Evolutionary conservation across 2,329 filamentous ascomycete genomes (phyloP).

Genomic region (Cercospora sp.): DNA sequence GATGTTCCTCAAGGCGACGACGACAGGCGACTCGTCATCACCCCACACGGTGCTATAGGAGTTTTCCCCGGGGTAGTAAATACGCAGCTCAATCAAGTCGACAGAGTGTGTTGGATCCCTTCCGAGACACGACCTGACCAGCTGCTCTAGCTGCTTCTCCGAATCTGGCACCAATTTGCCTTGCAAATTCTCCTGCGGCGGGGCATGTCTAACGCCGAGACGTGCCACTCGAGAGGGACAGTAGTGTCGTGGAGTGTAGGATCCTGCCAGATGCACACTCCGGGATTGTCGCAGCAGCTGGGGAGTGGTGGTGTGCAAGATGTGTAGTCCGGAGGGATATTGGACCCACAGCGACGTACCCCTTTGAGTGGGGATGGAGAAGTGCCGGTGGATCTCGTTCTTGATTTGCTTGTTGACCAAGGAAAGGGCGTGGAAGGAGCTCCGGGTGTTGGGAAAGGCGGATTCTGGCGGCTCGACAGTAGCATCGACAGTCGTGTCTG

Average conservation of each 20-base stretch:
- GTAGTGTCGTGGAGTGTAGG: slow-evolving; percentile 35
- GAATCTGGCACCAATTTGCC: slow-evolving; percentile 28
- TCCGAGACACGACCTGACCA: slow-evolving; percentile 40
- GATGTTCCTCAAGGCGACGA: slow-evolving; percentile 42
- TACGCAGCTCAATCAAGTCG: slow-evolving; percentile 41
- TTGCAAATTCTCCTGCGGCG: slow-evolving; percentile 20
- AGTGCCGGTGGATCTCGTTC: slow-evolving; percentile 42
- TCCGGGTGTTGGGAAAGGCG: slow-evolving; percentile 17
- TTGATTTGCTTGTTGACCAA: slow-evolving; percentile 39
- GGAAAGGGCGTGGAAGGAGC: slow-evolving; percentile 24
- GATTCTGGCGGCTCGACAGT: slow-evolving; percentile 16
- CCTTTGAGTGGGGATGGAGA: slow-evolving; percentile 31
- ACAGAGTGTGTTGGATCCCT: slow-evolving; percentile 27
- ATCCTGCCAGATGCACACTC: slow-evolving; percentile 45
- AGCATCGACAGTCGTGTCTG: slow-evolving; percentile 32
- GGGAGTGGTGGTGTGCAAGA: slow-evolving; percentile 43
- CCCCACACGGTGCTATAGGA: slow-evolving; percentile 44
- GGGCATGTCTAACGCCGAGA: slow-evolving; percentile 10
- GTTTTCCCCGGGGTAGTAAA: slow-evolving; percentile 44
- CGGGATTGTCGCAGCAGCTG: slow-evolving; percentile 44
- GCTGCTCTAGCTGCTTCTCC: slow-evolving; percentile 35
- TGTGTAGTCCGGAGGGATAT: slow-evolving; percentile 45
- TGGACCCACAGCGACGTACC: slow-evolving; percentile 44
- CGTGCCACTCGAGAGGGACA: slow-evolving; percentile 25
- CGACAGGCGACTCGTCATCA: slow-evolving; percentile 41